Conservation (phyloP, 768 basidiomycete species). For the Trichaptum fuscoviolaceum region DNA sequence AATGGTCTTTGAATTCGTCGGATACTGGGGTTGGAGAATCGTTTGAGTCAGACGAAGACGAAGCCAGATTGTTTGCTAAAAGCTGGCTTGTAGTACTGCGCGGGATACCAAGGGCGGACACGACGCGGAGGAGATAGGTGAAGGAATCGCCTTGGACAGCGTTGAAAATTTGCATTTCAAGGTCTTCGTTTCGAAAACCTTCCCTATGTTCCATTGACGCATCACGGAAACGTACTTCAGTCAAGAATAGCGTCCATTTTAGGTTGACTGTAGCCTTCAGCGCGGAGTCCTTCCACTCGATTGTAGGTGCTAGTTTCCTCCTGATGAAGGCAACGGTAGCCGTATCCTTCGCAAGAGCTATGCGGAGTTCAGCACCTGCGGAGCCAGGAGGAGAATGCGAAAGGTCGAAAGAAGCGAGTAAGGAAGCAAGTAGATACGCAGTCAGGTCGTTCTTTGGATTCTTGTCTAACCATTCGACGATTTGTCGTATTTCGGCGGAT, state of each 20-base stretch:
- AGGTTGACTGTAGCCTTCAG: slow-evolving; percentile 72
- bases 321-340: slow-evolving; percentile 53
- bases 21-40: slow-evolving; percentile 32
- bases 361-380: slow-evolving; percentile 39
- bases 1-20: slow-evolving; percentile 46
- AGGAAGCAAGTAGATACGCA: slow-evolving; percentile 60
- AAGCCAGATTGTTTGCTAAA: slow-evolving; percentile 27
- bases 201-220: slow-evolving; percentile 54
- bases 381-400: slow-evolving; percentile 37
- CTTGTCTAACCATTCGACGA: slow-evolving; percentile 66
- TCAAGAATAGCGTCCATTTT: slow-evolving; percentile 84
- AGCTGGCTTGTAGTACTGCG: slow-evolving; percentile 5
- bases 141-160: slow-evolving; percentile 84
- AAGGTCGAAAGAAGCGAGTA: slow-evolving; percentile 60
- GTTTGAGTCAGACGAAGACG: slow-evolving; percentile 32
- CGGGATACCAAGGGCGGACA: slow-evolving; percentile 27
- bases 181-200: slow-evolving; percentile 70
- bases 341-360: slow-evolving; percentile 40
- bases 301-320: slow-evolving; percentile 42
- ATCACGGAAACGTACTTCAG: slow-evolving; percentile 68
- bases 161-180: slow-evolving; percentile 77
- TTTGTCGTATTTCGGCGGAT: slow-evolving; percentile 51
- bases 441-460: slow-evolving; percentile 66
- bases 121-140: slow-evolving; percentile 56
- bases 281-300: slow-evolving; percentile 64